These are phyloP conservation scores for Suillus clintonianus DNA, from an alignment of 768 basidiomycete genomes.

Conservation along the genomic window DNA sequence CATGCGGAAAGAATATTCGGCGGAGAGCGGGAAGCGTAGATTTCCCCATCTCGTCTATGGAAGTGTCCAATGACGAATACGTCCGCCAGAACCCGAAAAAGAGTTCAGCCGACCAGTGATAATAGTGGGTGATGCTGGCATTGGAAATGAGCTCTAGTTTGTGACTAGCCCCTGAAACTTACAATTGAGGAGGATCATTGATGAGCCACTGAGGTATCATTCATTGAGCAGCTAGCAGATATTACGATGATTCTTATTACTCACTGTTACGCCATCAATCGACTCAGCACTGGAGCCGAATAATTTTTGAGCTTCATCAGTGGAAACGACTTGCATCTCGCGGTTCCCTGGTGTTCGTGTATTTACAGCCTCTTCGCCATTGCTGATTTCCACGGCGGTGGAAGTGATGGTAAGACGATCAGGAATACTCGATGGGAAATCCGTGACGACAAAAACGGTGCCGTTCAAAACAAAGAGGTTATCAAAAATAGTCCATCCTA, in stretches of 20 bases:
- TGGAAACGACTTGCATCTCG: conserved; percentile 76
- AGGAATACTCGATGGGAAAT: conserved; percentile 68
- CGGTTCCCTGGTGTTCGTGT: conserved; percentile 73
- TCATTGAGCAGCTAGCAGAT: neutral
- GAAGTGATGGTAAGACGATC: conserved; percentile 70
- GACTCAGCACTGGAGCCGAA: conserved; percentile 75
- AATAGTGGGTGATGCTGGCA: conserved; percentile 83
- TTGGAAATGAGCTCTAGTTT: neutral
- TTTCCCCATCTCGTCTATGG: conserved; percentile 63
- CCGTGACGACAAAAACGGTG: conserved; percentile 79
- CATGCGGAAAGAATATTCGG: conserved; percentile 74
- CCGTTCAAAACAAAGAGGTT: conserved; percentile 81
- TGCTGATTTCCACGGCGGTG: conserved; percentile 59
- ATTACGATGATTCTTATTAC: conserved; percentile 16
- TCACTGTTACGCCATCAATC: conserved; percentile 77
- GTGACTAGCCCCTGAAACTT: conserved; percentile 24
- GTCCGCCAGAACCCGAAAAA: conserved; percentile 93
- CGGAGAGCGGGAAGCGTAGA: conserved; percentile 74
- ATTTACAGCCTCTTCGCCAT: conserved; percentile 54
- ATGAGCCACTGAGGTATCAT: conserved; percentile 58
- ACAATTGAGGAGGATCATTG: conserved; percentile 89
- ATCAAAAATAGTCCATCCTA: conserved; percentile 92
- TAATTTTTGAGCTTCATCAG: conserved; percentile 61
- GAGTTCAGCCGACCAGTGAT: conserved; percentile 91
- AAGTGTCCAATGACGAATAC: conserved; percentile 78